Evolutionary conservation across 2,329 filamentous ascomycete genomes (phyloP).

Genomic region (Sporothrix pseudoabietina): DNA sequence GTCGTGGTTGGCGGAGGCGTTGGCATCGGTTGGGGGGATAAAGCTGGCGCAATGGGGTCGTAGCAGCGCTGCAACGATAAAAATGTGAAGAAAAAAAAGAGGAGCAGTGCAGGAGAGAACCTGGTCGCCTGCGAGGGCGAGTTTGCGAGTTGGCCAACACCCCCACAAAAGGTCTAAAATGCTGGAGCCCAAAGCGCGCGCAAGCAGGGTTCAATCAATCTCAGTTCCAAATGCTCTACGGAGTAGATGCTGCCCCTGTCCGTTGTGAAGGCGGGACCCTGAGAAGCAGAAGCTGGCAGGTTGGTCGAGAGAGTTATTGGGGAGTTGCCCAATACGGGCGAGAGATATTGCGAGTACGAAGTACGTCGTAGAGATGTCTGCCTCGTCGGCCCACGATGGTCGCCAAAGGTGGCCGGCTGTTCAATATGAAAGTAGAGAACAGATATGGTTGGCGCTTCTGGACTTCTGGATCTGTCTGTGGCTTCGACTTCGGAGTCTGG

Average conservation of each 20-base stretch:
- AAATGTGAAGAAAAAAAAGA: background rate
- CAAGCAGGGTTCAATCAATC: slow-evolving; percentile 21
- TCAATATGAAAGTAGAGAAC: background rate
- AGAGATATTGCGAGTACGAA: background rate
- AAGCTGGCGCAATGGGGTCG: slow-evolving; percentile 2
- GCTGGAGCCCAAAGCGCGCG: slow-evolving; percentile 29
- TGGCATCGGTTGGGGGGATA: slow-evolving; percentile 23
- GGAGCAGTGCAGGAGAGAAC: slow-evolving; percentile 17
- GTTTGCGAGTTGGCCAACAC: slow-evolving; percentile 7
- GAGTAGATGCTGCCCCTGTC: slow-evolving; percentile 11
- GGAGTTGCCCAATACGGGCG: slow-evolving; percentile 12
- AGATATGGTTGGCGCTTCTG: background rate
- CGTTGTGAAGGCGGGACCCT: slow-evolving; percentile 5
- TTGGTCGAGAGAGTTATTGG: background rate
- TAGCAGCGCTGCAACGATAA: slow-evolving; percentile 26
- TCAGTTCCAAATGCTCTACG: background rate
- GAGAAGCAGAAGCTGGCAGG: background rate
- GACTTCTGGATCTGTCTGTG: background rate
- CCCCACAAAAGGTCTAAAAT: slow-evolving; percentile 26
- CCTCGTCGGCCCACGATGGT: background rate
- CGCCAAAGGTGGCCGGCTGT: background rate
- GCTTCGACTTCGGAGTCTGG: background rate
- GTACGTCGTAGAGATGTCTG: slow-evolving; percentile 2
- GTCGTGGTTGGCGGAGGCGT: slow-evolving; percentile 32
- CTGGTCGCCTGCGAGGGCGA: background rate